Percentiles rank a stretch among this genome's conserved stretches.
These are phyloP conservation scores for Aspergillus bridgeri DNA, from an alignment of 495 filamentous ascomycete genomes.

Conservation along the genomic window DNA sequence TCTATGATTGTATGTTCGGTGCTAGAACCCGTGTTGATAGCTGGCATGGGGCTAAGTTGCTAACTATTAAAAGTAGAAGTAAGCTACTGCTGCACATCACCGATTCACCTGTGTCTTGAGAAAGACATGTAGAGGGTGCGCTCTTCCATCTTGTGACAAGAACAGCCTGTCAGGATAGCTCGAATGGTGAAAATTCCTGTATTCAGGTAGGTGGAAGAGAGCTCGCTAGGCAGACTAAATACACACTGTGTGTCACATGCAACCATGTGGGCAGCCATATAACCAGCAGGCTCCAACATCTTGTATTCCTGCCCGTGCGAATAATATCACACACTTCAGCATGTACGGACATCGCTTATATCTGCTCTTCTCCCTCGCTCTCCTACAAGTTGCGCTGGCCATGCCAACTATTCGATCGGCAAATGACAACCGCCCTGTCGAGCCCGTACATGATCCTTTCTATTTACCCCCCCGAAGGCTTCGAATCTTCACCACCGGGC, in stretches of 20 bases:
- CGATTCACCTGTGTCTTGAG: background rate
- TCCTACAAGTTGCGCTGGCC: constrained; percentile 1
- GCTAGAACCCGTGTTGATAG: too few species aligned
- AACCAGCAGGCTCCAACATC: background rate
- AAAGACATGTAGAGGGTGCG: background rate
- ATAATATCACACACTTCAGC: background rate
- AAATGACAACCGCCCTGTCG: background rate
- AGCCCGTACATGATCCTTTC: constrained; percentile 38
- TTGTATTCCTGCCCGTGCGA: background rate
- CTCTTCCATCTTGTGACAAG: too few species aligned
- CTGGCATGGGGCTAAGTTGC: too few species aligned
- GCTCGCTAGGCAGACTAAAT: too few species aligned
- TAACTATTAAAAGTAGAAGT: too few species aligned
- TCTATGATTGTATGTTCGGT: too few species aligned
- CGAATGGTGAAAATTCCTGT: too few species aligned
- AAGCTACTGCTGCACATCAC: too few species aligned
- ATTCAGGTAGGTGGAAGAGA: too few species aligned
- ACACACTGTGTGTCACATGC: too few species aligned
- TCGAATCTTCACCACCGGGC: constrained; percentile 36
- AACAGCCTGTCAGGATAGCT: too few species aligned
- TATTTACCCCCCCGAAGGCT: constrained; percentile 42
- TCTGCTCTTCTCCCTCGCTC: background rate
- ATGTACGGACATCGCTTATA: background rate
- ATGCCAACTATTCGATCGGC: constrained; percentile 5
- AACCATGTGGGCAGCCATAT: too few species aligned